Percentiles rank a stretch among this genome's conserved stretches.
Evolutionary conservation across 176 grass and related monocot species (phyloP).

Genomic region (Hordeum vulgare): DNA sequence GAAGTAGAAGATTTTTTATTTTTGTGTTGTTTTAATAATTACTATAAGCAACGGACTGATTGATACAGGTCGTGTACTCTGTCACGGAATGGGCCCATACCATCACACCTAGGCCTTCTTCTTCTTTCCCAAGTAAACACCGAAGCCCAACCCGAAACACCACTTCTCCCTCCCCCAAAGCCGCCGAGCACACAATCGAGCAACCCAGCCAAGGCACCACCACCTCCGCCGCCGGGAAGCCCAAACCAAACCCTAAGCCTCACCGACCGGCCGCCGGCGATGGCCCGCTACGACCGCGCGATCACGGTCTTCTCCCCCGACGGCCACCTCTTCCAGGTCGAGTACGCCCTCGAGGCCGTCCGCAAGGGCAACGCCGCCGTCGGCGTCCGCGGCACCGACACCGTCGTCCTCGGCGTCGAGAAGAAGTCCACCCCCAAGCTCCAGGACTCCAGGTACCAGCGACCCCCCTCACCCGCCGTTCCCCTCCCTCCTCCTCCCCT

Average conservation of each 20-base stretch:
- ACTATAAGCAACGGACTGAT: no score
- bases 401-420: slow-evolving; percentile 96
- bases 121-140: slow-evolving; percentile 17
- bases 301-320: slow-evolving; percentile 99
- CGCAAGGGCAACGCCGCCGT: slow-evolving; percentile 99
- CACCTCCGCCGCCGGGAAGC: slow-evolving; percentile 11
- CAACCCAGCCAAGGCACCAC: not conserved
- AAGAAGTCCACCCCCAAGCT: slow-evolving; percentile 99
- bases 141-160: slow-evolving; percentile 10
- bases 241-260: slow-evolving; percentile 39
- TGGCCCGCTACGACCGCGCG: slow-evolving; percentile 99
- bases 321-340: slow-evolving; percentile 99
- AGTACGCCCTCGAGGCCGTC: slow-evolving; percentile 98
- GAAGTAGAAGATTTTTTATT: no score
- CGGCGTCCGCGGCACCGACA: slow-evolving; percentile 89
- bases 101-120: not conserved
- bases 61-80: no score
- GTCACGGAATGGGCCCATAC: no score
- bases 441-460: slow-evolving; percentile 75
- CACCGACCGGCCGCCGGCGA: slow-evolving; percentile 15
- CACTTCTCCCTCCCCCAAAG: not conserved
- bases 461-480: no score
- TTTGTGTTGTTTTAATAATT: no score
- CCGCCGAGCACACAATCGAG: not conserved
- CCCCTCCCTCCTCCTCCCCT: no score